A percentile compares a stretch with the other conserved stretches of the same genome.
phyloP scores from a whole-genome alignment of 2,329 filamentous ascomycete genomes.

The Orbilia oligospora region DNA sequence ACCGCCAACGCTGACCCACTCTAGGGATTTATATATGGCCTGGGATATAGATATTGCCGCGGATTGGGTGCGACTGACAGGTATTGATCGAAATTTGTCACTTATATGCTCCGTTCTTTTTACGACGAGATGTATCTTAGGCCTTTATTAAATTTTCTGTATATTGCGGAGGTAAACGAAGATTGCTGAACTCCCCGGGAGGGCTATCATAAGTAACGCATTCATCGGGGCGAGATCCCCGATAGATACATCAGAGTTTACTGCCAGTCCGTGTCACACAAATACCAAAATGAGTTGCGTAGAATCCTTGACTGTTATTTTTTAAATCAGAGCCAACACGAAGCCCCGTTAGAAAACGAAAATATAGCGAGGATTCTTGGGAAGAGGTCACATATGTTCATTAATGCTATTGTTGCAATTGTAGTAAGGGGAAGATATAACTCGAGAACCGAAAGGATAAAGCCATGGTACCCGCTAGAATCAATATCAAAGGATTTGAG shows the following conservation, averaged over 20 bases:
- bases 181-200: constrained; percentile 3
- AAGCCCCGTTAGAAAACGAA: too few relatives aligned
- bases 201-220: constrained; percentile 5
- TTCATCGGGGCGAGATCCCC: neutral
- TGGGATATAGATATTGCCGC: neutral
- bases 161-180: constrained; percentile 7
- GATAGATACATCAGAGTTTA: constrained; percentile 5
- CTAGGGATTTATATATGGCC: neutral
- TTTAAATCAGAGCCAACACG: constrained; percentile 1
- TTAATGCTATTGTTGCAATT: too few relatives aligned
- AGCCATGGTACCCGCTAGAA: constrained; percentile 8
- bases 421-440: constrained; percentile 8
- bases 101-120: too few relatives aligned
- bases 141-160: constrained; percentile 19
- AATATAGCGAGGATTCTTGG: too few relatives aligned
- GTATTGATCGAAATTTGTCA: too few relatives aligned
- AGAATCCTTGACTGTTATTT: constrained; percentile 17
- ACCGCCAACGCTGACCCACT: neutral
- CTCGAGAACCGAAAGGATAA: constrained; percentile 19
- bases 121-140: constrained; percentile 3
- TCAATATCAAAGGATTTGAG: constrained; percentile 8
- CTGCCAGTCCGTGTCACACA: constrained; percentile 3
- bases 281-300: constrained; percentile 9
- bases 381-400: too few relatives aligned
- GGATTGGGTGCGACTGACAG: too few relatives aligned